phyloP scores from a whole-genome alignment of 2,329 filamentous ascomycete species.

The Ustilaginoidea virens region DNA sequence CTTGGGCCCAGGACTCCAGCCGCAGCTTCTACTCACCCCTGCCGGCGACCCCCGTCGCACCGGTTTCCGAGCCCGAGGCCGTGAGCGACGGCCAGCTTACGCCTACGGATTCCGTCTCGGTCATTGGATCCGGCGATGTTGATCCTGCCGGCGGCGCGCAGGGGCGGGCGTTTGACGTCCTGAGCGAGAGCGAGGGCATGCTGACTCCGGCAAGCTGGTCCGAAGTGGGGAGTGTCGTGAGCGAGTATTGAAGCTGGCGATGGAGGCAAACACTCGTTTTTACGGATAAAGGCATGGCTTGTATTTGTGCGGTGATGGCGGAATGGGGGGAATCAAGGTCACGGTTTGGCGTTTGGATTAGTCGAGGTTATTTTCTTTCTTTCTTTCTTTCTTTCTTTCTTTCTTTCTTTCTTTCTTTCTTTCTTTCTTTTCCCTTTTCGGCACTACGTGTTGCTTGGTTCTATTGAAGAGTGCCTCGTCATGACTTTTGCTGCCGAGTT shows the following conservation, averaged over 20 bases:
- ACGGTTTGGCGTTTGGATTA: too few species aligned
- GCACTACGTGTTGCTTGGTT: too few species aligned
- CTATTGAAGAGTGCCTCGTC: too few species aligned
- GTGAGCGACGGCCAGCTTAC: slow-evolving; percentile 39
- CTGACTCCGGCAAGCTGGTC: slow-evolving; percentile 48
- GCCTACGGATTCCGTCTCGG: slow-evolving; percentile 41
- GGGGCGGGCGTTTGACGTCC: slow-evolving; percentile 39
- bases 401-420: too few species aligned
- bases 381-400: too few species aligned
- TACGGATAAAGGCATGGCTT: too few species aligned
- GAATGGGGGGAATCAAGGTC: too few species aligned
- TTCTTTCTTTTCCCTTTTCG: too few species aligned
- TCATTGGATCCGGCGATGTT: slow-evolving; percentile 34
- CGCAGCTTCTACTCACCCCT: slow-evolving; percentile 46
- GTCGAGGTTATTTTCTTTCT: too few species aligned
- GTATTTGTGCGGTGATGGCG: too few species aligned
- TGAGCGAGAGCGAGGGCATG: slow-evolving; percentile 45
- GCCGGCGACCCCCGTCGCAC: slow-evolving; percentile 31
- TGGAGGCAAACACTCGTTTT: slow-evolving; percentile 5
- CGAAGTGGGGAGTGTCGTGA: slow-evolving; percentile 47
- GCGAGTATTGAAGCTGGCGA: too few species aligned
- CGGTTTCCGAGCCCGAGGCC: slow-evolving; percentile 35
- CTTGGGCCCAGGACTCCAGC: slow-evolving; percentile 42
- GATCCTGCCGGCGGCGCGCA: slow-evolving; percentile 27
- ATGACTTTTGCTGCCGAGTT: too few species aligned